Evolutionary conservation across 2,329 filamentous ascomycete species (phyloP).

Genomic region (Berkeleyomyces rouxiae): DNA sequence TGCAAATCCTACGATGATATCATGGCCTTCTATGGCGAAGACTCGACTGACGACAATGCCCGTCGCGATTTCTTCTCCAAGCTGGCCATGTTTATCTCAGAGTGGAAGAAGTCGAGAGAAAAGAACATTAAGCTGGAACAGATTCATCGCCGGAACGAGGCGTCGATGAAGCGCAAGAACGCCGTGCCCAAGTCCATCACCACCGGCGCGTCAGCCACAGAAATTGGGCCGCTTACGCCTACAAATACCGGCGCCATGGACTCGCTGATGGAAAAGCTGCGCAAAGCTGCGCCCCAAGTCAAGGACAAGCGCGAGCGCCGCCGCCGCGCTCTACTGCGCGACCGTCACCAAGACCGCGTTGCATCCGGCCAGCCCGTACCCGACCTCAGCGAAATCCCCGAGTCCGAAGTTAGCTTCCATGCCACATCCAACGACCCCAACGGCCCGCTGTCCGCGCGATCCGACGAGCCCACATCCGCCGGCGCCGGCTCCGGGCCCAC

Average conservation of each 20-base stretch:
- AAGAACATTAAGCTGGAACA: constrained; percentile 84
- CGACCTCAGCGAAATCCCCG: constrained; percentile 42
- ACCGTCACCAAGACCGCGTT: constrained; percentile 74
- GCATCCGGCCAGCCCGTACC: constrained; percentile 82
- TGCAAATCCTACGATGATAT: constrained; percentile 33
- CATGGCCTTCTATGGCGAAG: constrained; percentile 63
- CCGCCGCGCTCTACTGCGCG: constrained; percentile 73
- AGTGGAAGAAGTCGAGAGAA: constrained; percentile 91
- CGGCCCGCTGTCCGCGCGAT: constrained; percentile 19
- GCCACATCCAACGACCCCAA: background rate
- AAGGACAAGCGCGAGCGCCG: constrained; percentile 79
- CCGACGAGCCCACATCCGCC: constrained; percentile 20
- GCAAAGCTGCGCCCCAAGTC: constrained; percentile 78
- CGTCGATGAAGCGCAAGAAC: constrained; percentile 80
- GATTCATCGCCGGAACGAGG: constrained; percentile 67
- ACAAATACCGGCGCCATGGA: constrained; percentile 85
- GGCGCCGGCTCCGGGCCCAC: constrained; percentile 16
- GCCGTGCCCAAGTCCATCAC: constrained; percentile 44
- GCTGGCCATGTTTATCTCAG: constrained; percentile 71
- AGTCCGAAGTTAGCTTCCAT: constrained; percentile 24
- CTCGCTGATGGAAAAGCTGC: constrained; percentile 80
- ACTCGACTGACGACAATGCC: constrained; percentile 80
- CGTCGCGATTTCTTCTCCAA: constrained; percentile 90
- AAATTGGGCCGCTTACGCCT: constrained; percentile 41
- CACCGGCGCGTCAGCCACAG: constrained; percentile 20